Evolutionary conservation across 495 filamentous ascomycete species (phyloP).

Genomic region (Cercophora sp.): DNA sequence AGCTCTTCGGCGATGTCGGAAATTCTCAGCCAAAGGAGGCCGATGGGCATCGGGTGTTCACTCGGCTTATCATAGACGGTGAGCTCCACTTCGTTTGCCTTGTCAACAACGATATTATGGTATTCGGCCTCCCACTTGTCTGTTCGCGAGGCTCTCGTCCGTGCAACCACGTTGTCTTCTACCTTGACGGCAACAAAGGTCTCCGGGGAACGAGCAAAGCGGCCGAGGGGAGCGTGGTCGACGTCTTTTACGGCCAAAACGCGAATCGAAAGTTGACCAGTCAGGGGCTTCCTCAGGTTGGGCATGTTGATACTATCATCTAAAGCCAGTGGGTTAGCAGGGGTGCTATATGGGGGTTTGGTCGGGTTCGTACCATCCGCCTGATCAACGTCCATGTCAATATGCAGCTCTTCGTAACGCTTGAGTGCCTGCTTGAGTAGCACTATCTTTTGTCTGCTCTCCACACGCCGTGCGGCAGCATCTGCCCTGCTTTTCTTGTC

Average conservation of each 20-base stretch:
- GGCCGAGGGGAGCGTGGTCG: slow-evolving; percentile 82
- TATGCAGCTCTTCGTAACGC: slow-evolving; percentile 94
- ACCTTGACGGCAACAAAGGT: slow-evolving; percentile 95
- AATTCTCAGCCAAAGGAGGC: slow-evolving; percentile 92
- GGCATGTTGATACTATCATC: slow-evolving; percentile 96
- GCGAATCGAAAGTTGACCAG: slow-evolving; percentile 79
- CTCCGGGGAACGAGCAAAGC: slow-evolving; percentile 86
- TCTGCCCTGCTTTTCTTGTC: slow-evolving; percentile 92
- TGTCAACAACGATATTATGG: slow-evolving; percentile 89
- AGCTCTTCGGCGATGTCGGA: slow-evolving; percentile 97
- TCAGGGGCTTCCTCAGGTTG: slow-evolving; percentile 89
- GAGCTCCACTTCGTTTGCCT: slow-evolving; percentile 96
- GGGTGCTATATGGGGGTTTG: no score
- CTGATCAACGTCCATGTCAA: slow-evolving; percentile 84
- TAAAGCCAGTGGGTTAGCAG: no score
- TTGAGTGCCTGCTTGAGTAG: slow-evolving; percentile 92
- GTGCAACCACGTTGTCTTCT: slow-evolving; percentile 83
- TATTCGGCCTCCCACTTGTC: slow-evolving; percentile 90
- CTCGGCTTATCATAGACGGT: slow-evolving; percentile 94
- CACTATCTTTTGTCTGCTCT: slow-evolving; percentile 97
- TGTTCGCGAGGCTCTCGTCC: slow-evolving; percentile 80
- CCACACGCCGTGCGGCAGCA: slow-evolving; percentile 80
- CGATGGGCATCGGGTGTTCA: slow-evolving; percentile 87
- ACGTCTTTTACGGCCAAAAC: slow-evolving; percentile 89
- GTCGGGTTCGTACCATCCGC: slow-evolving; percentile 69